Conservation (phyloP, 2,329 filamentous ascomycete genomes). For the Venturiaceae sp. region DNA sequence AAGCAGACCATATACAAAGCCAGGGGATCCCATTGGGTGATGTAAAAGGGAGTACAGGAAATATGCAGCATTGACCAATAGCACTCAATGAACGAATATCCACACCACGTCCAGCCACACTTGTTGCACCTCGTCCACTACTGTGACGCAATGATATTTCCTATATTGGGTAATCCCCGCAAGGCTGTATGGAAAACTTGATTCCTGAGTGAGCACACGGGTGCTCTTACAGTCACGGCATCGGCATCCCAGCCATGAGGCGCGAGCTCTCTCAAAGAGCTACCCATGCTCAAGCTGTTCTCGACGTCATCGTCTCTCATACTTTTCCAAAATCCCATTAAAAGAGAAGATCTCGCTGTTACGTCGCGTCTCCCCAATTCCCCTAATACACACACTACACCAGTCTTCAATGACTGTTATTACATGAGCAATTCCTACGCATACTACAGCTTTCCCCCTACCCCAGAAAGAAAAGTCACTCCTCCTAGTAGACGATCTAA, state of each 20-base stretch:
- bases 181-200: constrained; percentile 4
- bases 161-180: background rate
- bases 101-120: background rate
- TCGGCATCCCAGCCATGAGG: background rate
- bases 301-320: constrained; percentile 1
- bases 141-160: constrained; percentile 1
- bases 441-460: constrained; percentile 10
- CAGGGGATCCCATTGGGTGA: background rate
- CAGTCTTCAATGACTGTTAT: constrained; percentile 4
- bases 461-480: constrained; percentile 7
- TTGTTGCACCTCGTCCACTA: background rate
- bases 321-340: background rate
- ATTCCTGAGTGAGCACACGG: background rate
- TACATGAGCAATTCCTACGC: constrained; percentile 10
- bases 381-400: background rate
- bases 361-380: background rate
- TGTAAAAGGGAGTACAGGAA: background rate
- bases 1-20: background rate
- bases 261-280: constrained; percentile 2
- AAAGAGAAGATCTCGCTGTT: constrained; percentile 1
- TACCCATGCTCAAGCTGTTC: background rate
- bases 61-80: background rate
- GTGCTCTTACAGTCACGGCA: background rate
- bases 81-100: background rate
- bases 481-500: background rate